These are phyloP conservation scores for Kuraishia floccosa DNA, from an alignment of 805 yeast species.

Conservation along the genomic window DNA sequence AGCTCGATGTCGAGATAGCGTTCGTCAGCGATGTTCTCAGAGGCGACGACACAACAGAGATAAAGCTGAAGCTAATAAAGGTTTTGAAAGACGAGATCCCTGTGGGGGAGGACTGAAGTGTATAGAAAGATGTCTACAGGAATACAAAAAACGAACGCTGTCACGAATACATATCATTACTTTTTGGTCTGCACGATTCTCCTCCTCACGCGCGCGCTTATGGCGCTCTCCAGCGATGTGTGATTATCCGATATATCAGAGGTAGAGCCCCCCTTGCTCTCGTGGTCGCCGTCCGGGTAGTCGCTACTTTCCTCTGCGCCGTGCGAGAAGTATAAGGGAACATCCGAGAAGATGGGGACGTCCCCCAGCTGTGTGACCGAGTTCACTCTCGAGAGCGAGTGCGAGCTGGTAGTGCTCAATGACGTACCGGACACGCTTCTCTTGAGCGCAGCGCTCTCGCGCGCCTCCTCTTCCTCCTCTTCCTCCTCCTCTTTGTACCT, in stretches of 20 bases:
- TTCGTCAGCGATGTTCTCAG: slow-evolving; percentile 74
- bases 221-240: background rate
- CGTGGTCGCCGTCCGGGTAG: too few species aligned
- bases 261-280: background rate
- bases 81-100: slow-evolving; percentile 91
- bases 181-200: too few species aligned
- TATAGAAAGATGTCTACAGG: background rate
- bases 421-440: slow-evolving; percentile 3
- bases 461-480: slow-evolving; percentile 11
- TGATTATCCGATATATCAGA: background rate
- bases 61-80: slow-evolving; percentile 58
- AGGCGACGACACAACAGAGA: slow-evolving; percentile 76
- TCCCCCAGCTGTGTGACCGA: slow-evolving; percentile 16
- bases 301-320: too few species aligned
- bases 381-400: slow-evolving; percentile 6
- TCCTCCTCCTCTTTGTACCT: slow-evolving; percentile 8
- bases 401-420: slow-evolving; percentile 1
- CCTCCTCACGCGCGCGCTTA: background rate
- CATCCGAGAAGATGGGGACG: slow-evolving; percentile 22
- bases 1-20: slow-evolving; percentile 74
- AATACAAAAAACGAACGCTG: too few species aligned
- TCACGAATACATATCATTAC: too few species aligned
- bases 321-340: slow-evolving; percentile 10
- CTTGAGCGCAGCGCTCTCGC: slow-evolving; percentile 7
- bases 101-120: slow-evolving; percentile 78